A percentile compares a stretch with the other conserved stretches of the same genome.
Evolutionary conservation across 2,329 filamentous ascomycete genomes (phyloP).

Genomic region (Trichoderma hamatum): DNA sequence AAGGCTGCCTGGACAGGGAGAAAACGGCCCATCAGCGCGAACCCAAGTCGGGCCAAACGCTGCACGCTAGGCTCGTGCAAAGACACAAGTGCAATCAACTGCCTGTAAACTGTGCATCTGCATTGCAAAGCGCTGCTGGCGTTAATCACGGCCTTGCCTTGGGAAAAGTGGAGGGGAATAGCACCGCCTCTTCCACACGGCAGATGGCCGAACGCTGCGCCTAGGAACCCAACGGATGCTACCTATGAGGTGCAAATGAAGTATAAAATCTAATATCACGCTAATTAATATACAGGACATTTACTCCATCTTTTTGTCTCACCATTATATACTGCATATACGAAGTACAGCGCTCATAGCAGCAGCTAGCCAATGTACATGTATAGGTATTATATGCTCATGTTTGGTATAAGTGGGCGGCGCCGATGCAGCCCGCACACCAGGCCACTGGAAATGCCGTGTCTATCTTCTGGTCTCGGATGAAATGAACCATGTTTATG

Average conservation of each 20-base stretch:
- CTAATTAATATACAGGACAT: too few relatives aligned
- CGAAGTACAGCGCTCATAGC: too few relatives aligned
- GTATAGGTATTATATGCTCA: too few relatives aligned
- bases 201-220: not conserved
- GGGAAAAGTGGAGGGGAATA: not conserved
- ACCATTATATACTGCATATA: too few relatives aligned
- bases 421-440: too few relatives aligned
- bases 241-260: not conserved
- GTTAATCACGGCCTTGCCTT: not conserved
- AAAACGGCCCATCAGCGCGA: not conserved
- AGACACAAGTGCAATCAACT: not conserved
- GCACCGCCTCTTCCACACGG: not conserved
- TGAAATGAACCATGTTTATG: too few relatives aligned
- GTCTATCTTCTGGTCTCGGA: too few relatives aligned
- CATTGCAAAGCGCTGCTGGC: not conserved
- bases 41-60: not conserved
- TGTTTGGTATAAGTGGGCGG: too few relatives aligned
- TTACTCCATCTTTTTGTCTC: too few relatives aligned
- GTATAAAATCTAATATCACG: too few relatives aligned
- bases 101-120: not conserved
- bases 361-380: too few relatives aligned
- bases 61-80: not conserved
- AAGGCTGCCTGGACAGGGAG: conserved; percentile 17
- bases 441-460: too few relatives aligned
- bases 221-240: not conserved